Base-by-base conservation (phyloP, 805 yeast species). In the Saccharomycopsis sp. region DNA sequence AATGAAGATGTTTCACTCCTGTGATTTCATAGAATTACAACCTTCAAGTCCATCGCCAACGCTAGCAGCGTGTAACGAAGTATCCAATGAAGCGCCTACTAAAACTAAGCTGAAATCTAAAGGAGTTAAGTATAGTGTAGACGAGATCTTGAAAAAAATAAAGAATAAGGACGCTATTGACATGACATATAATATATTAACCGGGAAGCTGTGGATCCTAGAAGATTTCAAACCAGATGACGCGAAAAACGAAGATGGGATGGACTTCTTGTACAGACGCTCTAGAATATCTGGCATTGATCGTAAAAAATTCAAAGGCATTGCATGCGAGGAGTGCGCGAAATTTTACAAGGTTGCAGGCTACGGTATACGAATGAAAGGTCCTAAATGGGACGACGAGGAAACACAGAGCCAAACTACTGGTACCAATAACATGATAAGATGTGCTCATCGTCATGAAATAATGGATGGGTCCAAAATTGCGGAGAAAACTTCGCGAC, bases 321-420 rank as follows among this genome's bases (percentile, higher is more conserved):
- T 34, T 22, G 52, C 38, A 15, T 59, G 62, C 47, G 51, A 50
- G 44, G 47, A 59, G 20, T 59, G 62, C 47, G 15, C 52, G 38
- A 52, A 55, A 38, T 56, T 56, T n/a, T 20, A 54, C 17, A 47
- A 44, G 14, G 50, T 47, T 15, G 57, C 54, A 12, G 60, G 58
- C 5, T 54, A 54, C 29, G 62, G 62, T 7, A 19, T 51, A 15
- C 51, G 50, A 47, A 52, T 54, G 25, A 47, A 47, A 47, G 56
- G 62, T 20, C 62, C 62, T 12, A 19, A 50, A 14, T 59, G 62
- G 62, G 62, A 59, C 22, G 54, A 47, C 12, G 49, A 44, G 24
- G n/a, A 15, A 23, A 24, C 24, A 35, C 17, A 51, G n/a, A 12
- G 8, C 12, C 34, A 56, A 8, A 17, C 19, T 3, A 12, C n/a